Evolutionary conservation across 2,329 filamentous ascomycete species (phyloP).

Genomic region (Lecanicillium sp.): DNA sequence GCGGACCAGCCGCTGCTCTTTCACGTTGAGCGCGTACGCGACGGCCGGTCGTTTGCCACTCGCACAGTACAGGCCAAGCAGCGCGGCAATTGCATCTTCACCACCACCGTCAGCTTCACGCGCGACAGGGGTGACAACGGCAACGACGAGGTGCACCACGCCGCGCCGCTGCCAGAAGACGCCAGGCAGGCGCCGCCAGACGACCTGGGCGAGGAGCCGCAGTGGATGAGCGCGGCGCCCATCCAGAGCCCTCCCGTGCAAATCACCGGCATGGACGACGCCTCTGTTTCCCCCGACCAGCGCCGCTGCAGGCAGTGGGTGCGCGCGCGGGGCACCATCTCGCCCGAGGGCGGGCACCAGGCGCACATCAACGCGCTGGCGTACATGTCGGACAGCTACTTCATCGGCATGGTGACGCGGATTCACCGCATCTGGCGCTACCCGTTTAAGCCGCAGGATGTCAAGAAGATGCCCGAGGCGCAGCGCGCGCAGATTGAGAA

Average conservation of each 20-base stretch:
- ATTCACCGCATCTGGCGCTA: constrained; percentile 76
- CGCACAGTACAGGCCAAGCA: constrained; percentile 91
- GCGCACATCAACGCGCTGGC: constrained; percentile 82
- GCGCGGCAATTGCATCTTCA: constrained; percentile 84
- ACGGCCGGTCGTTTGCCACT: constrained; percentile 83
- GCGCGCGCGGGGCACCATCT: constrained; percentile 66
- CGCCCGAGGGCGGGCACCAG: constrained; percentile 61
- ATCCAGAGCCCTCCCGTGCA: constrained; percentile 39
- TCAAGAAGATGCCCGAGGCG: constrained; percentile 38
- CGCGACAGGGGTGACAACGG: constrained; percentile 50
- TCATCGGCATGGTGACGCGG: constrained; percentile 83
- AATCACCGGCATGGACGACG: constrained; percentile 25
- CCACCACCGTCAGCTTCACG: constrained; percentile 85
- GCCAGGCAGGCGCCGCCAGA: constrained; percentile 29
- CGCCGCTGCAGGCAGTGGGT: constrained; percentile 70
- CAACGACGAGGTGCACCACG: constrained; percentile 54
- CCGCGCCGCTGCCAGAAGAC: constrained; percentile 46
- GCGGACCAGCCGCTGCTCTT: constrained; percentile 83
- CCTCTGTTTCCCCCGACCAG: constrained; percentile 49
- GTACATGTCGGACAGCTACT: constrained; percentile 88
- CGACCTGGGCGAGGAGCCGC: constrained; percentile 33
- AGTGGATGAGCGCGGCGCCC: constrained; percentile 41
- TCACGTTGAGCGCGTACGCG: constrained; percentile 87
- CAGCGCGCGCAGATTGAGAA: constrained; percentile 26
- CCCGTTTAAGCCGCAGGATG: constrained; percentile 43